Conservation (phyloP, 2,329 filamentous ascomycete genomes). For the Apiospora saccharicola region DNA sequence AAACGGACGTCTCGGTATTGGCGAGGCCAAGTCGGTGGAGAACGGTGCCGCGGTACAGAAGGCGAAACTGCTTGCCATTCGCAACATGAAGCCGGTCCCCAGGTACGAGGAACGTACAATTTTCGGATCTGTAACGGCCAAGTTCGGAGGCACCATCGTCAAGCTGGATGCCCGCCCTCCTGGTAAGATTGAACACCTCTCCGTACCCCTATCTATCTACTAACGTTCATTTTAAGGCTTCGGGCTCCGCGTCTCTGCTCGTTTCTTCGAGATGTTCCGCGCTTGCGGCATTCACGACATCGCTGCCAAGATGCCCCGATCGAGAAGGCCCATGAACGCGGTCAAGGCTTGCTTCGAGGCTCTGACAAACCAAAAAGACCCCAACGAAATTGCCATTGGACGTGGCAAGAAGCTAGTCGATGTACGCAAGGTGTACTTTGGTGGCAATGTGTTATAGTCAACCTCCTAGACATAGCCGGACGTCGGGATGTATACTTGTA, state of each 20-base stretch:
- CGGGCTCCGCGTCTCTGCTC: conserved; percentile 87
- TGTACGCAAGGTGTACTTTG: conserved; percentile 96
- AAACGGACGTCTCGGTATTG: conserved; percentile 85
- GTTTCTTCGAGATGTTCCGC: conserved; percentile 94
- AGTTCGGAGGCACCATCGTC: conserved; percentile 88
- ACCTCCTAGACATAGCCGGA: conserved; percentile 1
- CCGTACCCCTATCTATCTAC: background rate
- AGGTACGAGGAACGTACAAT: conserved; percentile 94
- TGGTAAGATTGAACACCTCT: conserved; percentile 65
- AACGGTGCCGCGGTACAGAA: conserved; percentile 70
- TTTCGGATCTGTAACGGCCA: conserved; percentile 82
- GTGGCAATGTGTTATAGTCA: conserved; percentile 70
- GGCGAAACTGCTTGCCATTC: conserved; percentile 81
- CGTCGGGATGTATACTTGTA: conserved; percentile 21
- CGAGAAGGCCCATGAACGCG: conserved; percentile 96
- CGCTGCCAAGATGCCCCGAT: conserved; percentile 80
- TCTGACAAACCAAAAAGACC: conserved; percentile 81
- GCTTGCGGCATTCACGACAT: conserved; percentile 88
- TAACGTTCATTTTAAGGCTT: conserved; percentile 68
- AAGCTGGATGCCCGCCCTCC: conserved; percentile 84
- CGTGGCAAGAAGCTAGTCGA: conserved; percentile 96
- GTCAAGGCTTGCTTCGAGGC: conserved; percentile 91
- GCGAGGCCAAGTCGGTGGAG: conserved; percentile 88
- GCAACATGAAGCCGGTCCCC: conserved; percentile 91
- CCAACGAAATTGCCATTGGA: conserved; percentile 88